These are phyloP conservation scores for Paramecium tetraurelia DNA, from an alignment of 73 alveolate genomes.

Conservation along the genomic window DNA sequence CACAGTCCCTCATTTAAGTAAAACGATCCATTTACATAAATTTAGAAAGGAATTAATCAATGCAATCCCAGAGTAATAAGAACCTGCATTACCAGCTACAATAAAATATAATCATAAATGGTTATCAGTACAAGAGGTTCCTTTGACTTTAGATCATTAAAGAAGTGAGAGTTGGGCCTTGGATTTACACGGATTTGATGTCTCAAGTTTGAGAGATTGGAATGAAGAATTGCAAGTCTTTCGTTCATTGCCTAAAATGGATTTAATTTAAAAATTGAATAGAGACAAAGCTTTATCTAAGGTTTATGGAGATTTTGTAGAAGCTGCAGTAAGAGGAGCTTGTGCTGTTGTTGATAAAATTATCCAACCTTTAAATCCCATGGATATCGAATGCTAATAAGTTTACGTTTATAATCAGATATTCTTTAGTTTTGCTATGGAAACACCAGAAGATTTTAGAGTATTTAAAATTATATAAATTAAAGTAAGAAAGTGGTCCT, in stretches of 20 bases:
- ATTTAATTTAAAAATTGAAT: slow-evolving; percentile 71
- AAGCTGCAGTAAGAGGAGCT: slow-evolving; percentile 92
- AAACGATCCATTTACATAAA: neutral
- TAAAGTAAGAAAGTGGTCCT: slow-evolving; percentile 71
- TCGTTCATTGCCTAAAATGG: slow-evolving; percentile 73
- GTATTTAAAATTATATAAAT: slow-evolving; percentile 27
- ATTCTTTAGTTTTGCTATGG: slow-evolving; percentile 86
- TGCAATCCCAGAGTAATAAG: neutral
- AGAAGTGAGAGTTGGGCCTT: slow-evolving; percentile 60
- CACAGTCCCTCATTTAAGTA: slow-evolving; percentile 62
- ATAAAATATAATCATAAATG: slow-evolving; percentile 26
- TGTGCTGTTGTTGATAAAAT: slow-evolving; percentile 76
- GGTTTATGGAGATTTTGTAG: slow-evolving; percentile 84
- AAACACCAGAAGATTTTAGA: slow-evolving; percentile 67
- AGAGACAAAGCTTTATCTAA: slow-evolving; percentile 85
- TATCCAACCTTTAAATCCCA: slow-evolving; percentile 83
- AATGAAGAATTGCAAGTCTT: slow-evolving; percentile 89
- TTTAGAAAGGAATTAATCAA: neutral
- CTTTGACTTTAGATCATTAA: neutral
- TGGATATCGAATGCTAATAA: slow-evolving; percentile 79
- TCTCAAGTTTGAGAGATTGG: slow-evolving; percentile 85
- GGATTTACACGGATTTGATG: slow-evolving; percentile 77
- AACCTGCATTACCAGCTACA: slow-evolving; percentile 17
- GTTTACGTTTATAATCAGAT: slow-evolving; percentile 85
- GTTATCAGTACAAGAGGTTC: neutral